A percentile compares a stretch with the other conserved stretches of the same genome.
Evolutionary conservation across 2,329 filamentous ascomycete species (phyloP).

Genomic region (Aspergillus melleus): DNA sequence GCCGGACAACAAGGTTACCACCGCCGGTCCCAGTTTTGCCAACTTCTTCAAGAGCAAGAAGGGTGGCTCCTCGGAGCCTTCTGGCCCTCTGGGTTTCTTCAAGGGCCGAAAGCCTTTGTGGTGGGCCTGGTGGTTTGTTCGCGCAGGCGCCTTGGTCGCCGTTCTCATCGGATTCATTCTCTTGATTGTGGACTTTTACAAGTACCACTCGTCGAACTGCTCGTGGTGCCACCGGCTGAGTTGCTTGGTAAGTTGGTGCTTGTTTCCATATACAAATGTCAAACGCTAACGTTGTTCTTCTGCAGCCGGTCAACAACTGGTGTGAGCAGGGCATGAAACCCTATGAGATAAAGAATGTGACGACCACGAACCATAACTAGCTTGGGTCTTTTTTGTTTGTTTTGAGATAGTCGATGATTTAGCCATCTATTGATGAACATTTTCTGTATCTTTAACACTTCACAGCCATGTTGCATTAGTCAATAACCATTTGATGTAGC

Average conservation of each 20-base stretch:
- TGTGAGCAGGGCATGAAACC: slow-evolving; percentile 37
- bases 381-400: neutral
- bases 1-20: slow-evolving; percentile 48
- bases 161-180: slow-evolving; percentile 84
- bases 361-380: slow-evolving; percentile 3
- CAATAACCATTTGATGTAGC: neutral
- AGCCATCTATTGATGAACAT: neutral
- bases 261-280: neutral
- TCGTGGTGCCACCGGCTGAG: slow-evolving; percentile 94
- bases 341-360: slow-evolving; percentile 7
- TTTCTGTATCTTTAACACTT: neutral
- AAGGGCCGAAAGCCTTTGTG: slow-evolving; percentile 88
- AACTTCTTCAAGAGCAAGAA: slow-evolving; percentile 53
- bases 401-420: neutral
- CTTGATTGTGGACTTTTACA: slow-evolving; percentile 88
- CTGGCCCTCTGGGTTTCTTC: slow-evolving; percentile 67
- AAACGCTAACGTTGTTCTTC: slow-evolving; percentile 13
- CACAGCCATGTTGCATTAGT: neutral
- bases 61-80: slow-evolving; percentile 44
- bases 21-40: slow-evolving; percentile 62
- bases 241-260: slow-evolving; percentile 71
- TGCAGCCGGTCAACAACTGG: slow-evolving; percentile 47
- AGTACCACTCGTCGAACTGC: slow-evolving; percentile 67
- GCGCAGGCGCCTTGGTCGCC: slow-evolving; percentile 74
- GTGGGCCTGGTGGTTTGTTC: slow-evolving; percentile 96